Percentiles rank a stretch among this genome's conserved stretches.
phyloP scores from a whole-genome alignment of 352 stramenopile genomes.

The Halophytophthora batemanensis region DNA sequence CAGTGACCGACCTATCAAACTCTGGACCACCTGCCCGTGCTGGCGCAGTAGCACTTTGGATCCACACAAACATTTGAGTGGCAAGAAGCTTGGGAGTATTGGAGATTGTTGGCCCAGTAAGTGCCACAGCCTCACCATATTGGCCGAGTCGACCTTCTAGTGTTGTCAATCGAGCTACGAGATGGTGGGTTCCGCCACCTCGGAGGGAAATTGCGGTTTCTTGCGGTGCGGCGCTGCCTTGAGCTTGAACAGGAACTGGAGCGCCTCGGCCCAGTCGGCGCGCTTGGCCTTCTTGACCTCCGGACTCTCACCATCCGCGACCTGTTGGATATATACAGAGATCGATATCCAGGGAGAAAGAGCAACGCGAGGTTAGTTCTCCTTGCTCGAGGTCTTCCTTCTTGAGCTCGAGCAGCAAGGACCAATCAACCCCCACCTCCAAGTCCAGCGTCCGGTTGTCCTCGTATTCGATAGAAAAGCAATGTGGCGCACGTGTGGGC shows the following conservation, averaged over 20 bases:
- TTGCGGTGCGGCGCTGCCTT: slow-evolving; percentile 27
- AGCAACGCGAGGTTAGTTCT: too few relatives aligned
- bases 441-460: slow-evolving; percentile 69
- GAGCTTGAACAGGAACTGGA: slow-evolving; percentile 71
- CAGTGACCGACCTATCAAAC: too few relatives aligned
- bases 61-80: too few relatives aligned
- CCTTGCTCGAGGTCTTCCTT: too few relatives aligned
- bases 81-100: too few relatives aligned
- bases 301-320: slow-evolving; percentile 55
- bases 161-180: neutral
- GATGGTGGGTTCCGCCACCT: slow-evolving; percentile 1
- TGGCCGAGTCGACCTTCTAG: too few relatives aligned
- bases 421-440: slow-evolving; percentile 33
- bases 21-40: too few relatives aligned
- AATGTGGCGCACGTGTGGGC: slow-evolving; percentile 44
- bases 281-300: slow-evolving; percentile 66
- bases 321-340: slow-evolving; percentile 32
- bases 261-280: slow-evolving; percentile 59
- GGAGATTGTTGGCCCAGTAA: too few relatives aligned
- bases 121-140: too few relatives aligned
- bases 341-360: too few relatives aligned
- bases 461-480: slow-evolving; percentile 79
- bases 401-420: too few relatives aligned
- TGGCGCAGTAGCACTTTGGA: too few relatives aligned
- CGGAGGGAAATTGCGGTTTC: slow-evolving; percentile 2